Evolutionary conservation across 1,284 basidiomycete species (phyloP).

Genomic region (Ceraceosorus bombacis): DNA sequence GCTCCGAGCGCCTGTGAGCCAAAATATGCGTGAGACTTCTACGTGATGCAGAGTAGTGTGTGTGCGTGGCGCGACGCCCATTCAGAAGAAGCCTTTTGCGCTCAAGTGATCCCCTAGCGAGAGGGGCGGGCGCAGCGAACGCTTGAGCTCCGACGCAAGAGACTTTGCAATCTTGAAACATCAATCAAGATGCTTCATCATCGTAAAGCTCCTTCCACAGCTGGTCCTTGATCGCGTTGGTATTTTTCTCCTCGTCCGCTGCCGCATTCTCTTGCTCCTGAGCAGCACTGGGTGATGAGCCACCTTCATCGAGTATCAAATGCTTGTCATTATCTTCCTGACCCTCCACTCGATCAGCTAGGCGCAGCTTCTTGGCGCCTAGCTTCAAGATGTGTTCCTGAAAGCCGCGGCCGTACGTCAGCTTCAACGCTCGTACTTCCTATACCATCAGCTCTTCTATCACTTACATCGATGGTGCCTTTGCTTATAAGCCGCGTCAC

Average conservation of each 20-base stretch:
- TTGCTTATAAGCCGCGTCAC: slow-evolving; percentile 89
- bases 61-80: no score
- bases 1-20: no score
- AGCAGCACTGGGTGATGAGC: no score
- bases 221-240: slow-evolving; percentile 2
- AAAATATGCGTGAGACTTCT: no score
- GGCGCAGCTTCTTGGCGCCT: slow-evolving; percentile 33
- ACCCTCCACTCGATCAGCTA: slow-evolving; percentile 41
- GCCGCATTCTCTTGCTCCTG: background rate
- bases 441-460: background rate
- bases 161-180: no score
- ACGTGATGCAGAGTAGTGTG: no score
- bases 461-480: slow-evolving; percentile 68
- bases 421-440: background rate
- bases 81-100: no score
- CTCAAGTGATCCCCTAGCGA: no score
- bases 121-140: no score
- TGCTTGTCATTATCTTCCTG: slow-evolving; percentile 20
- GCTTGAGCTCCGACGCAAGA: no score
- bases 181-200: background rate
- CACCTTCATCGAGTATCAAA: no score
- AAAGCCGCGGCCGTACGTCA: background rate
- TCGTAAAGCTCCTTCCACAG: background rate
- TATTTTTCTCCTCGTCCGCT: slow-evolving; percentile 23
- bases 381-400: slow-evolving; percentile 11